A percentile compares a stretch with the other conserved stretches of the same genome.
Conservation (phyloP, 2,329 filamentous ascomycete genomes). For the Metarhizium humberi region DNA sequence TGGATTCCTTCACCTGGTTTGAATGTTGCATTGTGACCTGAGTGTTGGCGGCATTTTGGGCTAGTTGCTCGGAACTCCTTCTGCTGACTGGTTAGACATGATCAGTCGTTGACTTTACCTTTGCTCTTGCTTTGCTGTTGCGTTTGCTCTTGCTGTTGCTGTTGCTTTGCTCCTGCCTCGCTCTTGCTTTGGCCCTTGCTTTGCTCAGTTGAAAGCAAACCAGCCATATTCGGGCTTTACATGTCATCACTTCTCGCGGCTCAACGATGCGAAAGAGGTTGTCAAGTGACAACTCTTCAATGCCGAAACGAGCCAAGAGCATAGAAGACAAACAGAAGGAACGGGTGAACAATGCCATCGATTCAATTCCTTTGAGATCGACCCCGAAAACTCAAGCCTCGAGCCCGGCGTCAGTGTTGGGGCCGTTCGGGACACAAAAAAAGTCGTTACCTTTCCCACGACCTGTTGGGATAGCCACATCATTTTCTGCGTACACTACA, state of each 20-base stretch:
- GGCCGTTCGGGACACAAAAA: background rate
- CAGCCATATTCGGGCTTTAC: background rate
- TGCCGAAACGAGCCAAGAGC: constrained; percentile 3
- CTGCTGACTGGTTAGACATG: background rate
- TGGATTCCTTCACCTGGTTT: background rate
- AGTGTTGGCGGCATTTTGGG: background rate
- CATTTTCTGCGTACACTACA: background rate
- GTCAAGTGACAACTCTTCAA: background rate
- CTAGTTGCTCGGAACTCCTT: background rate
- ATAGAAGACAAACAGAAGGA: constrained; percentile 6
- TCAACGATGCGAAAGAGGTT: constrained; percentile 7
- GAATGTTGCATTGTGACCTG: background rate
- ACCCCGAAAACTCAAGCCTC: background rate
- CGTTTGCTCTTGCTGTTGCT: background rate
- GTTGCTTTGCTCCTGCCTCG: background rate
- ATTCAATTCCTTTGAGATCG: constrained; percentile 3
- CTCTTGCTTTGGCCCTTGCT: background rate
- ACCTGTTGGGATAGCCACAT: background rate
- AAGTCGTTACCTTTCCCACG: background rate
- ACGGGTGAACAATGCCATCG: constrained; percentile 1
- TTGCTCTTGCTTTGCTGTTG: background rate
- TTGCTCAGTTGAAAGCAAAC: background rate
- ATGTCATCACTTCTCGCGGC: background rate
- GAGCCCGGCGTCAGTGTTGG: background rate
- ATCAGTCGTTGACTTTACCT: background rate